A percentile compares a stretch with the other conserved stretches of the same genome.
phyloP scores from a whole-genome alignment of 352 stramenopile species.

The Thraustotheca clavata region DNA sequence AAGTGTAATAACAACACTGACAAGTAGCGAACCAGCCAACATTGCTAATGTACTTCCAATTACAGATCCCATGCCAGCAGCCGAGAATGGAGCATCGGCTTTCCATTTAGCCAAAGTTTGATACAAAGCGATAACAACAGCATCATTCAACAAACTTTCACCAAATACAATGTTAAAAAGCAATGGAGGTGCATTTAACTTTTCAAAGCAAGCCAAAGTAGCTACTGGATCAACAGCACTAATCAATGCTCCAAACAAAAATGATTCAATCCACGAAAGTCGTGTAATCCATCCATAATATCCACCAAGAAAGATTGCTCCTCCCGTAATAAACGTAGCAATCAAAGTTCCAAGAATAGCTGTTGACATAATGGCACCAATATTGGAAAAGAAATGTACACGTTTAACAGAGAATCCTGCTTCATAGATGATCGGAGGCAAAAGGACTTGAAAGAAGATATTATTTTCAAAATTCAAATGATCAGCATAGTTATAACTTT shows the following conservation, averaged over 20 bases:
- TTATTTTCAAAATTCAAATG: conserved; percentile 83
- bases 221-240: conserved; percentile 91
- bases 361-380: conserved; percentile 79
- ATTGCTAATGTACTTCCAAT: conserved; percentile 59
- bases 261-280: conserved; percentile 85
- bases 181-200: conserved; percentile 71
- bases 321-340: conserved; percentile 65
- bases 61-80: conserved; percentile 51
- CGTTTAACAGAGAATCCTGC: conserved; percentile 80
- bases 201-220: conserved; percentile 90
- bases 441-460: conserved; percentile 80
- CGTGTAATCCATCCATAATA: conserved; percentile 50
- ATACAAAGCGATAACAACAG: conserved; percentile 90
- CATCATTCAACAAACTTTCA: conserved; percentile 93
- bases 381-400: conserved; percentile 78
- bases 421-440: conserved; percentile 84
- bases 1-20: conserved; percentile 62
- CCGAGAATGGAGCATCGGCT: conserved; percentile 53
- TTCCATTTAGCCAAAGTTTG: conserved; percentile 88
- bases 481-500: conserved; percentile 26
- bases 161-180: conserved; percentile 95
- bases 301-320: conserved; percentile 56
- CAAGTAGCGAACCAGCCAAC: conserved; percentile 68
- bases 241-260: conserved; percentile 90
- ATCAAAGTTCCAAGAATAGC: conserved; percentile 71